Evolutionary conservation across 306 rosid genomes (phyloP), one percentile per base, ranked within the genome.

Genomic region (Ormosia emarginata): DNA sequence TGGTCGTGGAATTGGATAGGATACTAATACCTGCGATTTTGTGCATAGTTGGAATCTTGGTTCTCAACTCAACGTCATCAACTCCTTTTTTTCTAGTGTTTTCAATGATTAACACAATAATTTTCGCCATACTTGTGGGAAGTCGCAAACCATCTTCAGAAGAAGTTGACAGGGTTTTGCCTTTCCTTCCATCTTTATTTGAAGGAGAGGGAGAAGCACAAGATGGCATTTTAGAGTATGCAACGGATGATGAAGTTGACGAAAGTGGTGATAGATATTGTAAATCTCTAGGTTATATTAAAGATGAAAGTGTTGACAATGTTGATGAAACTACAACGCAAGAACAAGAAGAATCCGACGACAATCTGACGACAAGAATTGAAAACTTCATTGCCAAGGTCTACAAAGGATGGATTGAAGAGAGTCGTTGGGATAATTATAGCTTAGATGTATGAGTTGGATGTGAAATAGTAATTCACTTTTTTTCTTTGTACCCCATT

Each of bases 301-400:
- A 56, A 46, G 79, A 73, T 65, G 85, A 61, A 0, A 63, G 65
- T 3, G 72, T 64, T 1, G 74, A 70, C 4, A 1, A 67, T 43
- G 66, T 34, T 34, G 79, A 59, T 55, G 82, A 77, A 32, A n/a
- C 46, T 12, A 10, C 52, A 34, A 41, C 18, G 57, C 83, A 66
- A 43, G 87, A 80, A 24, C 76, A 59, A 29, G 85, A 81, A 44
- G 86, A 81, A 61, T 67, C 55, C 3, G 84, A 80, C 40, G 80
- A 59, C 3, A 53, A 67, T 55, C 64, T 88, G 82, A 80, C 79
- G 50, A 59, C 14, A 55, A 80, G 70, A 79, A 68, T 79, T 5
- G 84, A 88, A 76, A 74, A 43, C 81, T 88, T 85, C 85, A 88
- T 88, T 29, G 75, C 74, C 24, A 77, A 66, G 72, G 89, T 85